Conservation (phyloP, 2,329 filamentous ascomycete genomes). For the Taxawa tesnikishii region DNA sequence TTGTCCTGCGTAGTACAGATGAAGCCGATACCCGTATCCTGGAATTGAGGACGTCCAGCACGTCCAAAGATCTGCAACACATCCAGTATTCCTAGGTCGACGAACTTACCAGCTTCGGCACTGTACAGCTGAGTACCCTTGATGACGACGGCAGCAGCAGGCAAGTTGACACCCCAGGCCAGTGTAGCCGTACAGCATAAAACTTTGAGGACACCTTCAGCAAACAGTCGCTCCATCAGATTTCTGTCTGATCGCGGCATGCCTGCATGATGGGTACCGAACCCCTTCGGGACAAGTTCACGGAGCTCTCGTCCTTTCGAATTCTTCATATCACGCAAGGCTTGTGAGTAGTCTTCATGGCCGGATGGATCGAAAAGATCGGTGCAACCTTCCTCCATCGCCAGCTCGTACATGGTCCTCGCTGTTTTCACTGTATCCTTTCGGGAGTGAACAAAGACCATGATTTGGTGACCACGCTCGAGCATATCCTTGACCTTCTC, state of each 20-base stretch:
- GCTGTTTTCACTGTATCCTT: conserved; percentile 89
- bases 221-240: conserved; percentile 85
- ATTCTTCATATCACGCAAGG: conserved; percentile 71
- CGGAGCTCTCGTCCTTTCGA: conserved; percentile 78
- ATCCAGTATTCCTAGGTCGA: conserved; percentile 90
- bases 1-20: conserved; percentile 97
- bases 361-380: conserved; percentile 73
- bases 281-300: conserved; percentile 78
- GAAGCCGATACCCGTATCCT: conserved; percentile 95
- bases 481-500: conserved; percentile 95
- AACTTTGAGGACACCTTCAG: conserved; percentile 85
- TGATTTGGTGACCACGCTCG: conserved; percentile 82
- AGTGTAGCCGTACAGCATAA: conserved; percentile 96
- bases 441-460: conserved; percentile 97
- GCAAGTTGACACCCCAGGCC: conserved; percentile 97
- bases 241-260: conserved; percentile 93
- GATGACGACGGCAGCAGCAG: conserved; percentile 91
- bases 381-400: conserved; percentile 62
- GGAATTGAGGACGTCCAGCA: conserved; percentile 93
- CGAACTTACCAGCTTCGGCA: conserved; percentile 89
- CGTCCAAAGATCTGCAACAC: conserved; percentile 97
- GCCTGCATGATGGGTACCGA: conserved; percentile 92
- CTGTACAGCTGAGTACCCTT: conserved; percentile 98
- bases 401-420: conserved; percentile 74
- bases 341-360: conserved; percentile 70